Evolutionary conservation across 495 filamentous ascomycete species (phyloP).

Genomic region (Physcia stellaris): DNA sequence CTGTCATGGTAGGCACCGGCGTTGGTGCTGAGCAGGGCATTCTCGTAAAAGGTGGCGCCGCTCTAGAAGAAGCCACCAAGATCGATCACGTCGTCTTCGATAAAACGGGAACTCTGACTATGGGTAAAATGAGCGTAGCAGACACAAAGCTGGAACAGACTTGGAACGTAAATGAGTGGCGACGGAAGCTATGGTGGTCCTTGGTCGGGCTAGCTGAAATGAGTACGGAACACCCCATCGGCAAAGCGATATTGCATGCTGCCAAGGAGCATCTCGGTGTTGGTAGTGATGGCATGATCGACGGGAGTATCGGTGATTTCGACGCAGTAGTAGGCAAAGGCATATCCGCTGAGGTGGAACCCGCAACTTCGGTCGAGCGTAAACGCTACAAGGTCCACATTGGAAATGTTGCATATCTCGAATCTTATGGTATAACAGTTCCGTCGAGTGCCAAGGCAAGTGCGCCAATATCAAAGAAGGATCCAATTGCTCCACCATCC

Average conservation of each 20-base stretch:
- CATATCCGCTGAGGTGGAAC: constrained; percentile 69
- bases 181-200: constrained; percentile 78
- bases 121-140: constrained; percentile 87
- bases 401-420: constrained; percentile 68
- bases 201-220: constrained; percentile 86
- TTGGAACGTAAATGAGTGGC: constrained; percentile 58
- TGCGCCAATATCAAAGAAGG: constrained; percentile 21
- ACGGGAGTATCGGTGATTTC: constrained; percentile 76
- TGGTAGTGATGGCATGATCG: constrained; percentile 55
- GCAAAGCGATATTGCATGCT: constrained; percentile 61
- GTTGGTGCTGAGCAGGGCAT: constrained; percentile 96
- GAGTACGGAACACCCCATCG: constrained; percentile 90
- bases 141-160: constrained; percentile 46
- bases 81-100: constrained; percentile 94
- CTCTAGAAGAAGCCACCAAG: constrained; percentile 83
- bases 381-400: constrained; percentile 64
- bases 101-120: constrained; percentile 93
- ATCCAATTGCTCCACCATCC: constrained; percentile 20
- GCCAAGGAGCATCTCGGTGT: constrained; percentile 64
- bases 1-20: constrained; percentile 97
- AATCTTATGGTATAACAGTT: constrained; percentile 50
- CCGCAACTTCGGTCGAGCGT: constrained; percentile 47
- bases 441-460: constrained; percentile 27
- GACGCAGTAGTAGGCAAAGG: constrained; percentile 73
- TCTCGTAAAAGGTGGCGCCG: constrained; percentile 88